Percentiles rank a stretch among this genome's conserved stretches.
phyloP scores from a whole-genome alignment of 805 yeast genomes.

The Lachancea nothofagi region DNA sequence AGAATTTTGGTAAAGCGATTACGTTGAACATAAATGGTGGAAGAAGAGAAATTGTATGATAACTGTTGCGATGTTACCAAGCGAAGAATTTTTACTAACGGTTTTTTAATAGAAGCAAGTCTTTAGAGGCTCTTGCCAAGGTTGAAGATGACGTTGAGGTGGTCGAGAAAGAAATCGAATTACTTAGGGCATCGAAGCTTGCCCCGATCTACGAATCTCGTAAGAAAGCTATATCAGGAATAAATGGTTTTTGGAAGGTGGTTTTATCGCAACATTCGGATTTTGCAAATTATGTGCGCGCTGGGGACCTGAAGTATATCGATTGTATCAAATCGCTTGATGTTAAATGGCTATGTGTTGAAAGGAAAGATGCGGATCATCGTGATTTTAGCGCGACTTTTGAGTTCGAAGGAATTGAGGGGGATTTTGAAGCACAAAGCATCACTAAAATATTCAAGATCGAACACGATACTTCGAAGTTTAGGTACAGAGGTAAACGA shows the following conservation, averaged over 20 bases:
- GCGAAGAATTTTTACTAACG: neutral
- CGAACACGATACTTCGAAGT: constrained; percentile 22
- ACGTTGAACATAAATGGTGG: neutral
- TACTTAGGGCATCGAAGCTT: constrained; percentile 46
- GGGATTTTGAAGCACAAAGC: constrained; percentile 49
- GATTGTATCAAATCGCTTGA: constrained; percentile 61
- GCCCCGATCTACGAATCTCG: constrained; percentile 55
- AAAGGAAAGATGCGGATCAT: constrained; percentile 37
- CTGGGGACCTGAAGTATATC: constrained; percentile 70
- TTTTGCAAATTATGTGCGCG: constrained; percentile 70
- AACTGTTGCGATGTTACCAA: neutral
- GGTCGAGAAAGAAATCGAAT: constrained; percentile 56
- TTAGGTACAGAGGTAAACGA: constrained; percentile 16
- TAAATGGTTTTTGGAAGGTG: constrained; percentile 83
- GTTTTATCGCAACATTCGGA: constrained; percentile 81
- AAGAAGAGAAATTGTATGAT: constrained; percentile 3
- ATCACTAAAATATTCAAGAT: constrained; percentile 56
- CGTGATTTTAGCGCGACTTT: constrained; percentile 59
- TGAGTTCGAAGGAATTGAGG: constrained; percentile 45
- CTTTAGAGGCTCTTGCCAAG: constrained; percentile 37
- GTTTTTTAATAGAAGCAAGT: neutral
- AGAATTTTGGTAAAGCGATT: neutral
- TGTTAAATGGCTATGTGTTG: constrained; percentile 45
- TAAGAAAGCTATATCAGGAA: constrained; percentile 42
- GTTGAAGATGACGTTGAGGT: constrained; percentile 54